phyloP scores from a whole-genome alignment of 441 rosid genomes.

The Codiaeum variegatum region DNA sequence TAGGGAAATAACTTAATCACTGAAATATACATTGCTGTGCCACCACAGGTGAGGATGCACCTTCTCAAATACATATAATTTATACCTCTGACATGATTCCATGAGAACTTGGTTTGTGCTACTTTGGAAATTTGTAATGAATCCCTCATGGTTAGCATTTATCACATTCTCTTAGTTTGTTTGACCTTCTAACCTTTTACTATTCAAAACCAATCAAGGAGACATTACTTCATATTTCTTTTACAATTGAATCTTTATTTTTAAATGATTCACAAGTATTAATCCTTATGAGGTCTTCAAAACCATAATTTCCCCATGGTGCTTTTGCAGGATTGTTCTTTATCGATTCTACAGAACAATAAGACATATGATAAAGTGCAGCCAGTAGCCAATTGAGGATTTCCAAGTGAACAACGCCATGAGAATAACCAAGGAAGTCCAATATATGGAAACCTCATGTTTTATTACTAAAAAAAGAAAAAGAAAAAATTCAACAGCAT shows the following conservation, averaged over 20 bases:
- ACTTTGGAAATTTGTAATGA: background rate
- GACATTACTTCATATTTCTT: background rate
- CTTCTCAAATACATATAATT: background rate
- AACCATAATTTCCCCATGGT: no score
- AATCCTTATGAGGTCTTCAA: no score
- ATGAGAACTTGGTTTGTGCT: background rate
- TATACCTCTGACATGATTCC: background rate
- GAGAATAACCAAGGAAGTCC: background rate
- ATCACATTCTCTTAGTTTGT: background rate
- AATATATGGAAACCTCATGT: background rate
- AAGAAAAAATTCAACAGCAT: background rate
- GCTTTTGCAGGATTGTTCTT: background rate
- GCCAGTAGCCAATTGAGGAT: background rate
- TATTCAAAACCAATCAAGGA: background rate
- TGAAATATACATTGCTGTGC: background rate
- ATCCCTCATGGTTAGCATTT: background rate
- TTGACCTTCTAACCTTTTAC: background rate
- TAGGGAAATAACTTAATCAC: background rate
- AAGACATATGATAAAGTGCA: background rate
- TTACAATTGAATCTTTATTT: background rate
- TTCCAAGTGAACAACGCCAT: background rate
- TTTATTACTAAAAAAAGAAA: background rate
- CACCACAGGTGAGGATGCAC: background rate
- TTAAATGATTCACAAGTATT: background rate
- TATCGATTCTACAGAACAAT: background rate